Conservation (phyloP, 441 rosid species). For the Hura crepitans region DNA sequence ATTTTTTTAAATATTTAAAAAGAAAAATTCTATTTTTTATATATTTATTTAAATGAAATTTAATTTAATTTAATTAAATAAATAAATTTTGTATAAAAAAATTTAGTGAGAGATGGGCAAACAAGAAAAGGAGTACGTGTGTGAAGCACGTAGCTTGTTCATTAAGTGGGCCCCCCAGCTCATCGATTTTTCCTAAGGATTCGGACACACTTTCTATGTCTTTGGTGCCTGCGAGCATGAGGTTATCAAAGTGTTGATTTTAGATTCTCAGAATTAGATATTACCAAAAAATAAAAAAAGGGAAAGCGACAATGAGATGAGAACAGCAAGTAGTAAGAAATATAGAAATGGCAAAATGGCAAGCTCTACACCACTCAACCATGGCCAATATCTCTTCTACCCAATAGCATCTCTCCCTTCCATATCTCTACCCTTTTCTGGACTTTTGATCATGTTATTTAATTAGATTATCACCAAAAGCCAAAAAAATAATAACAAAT, state of each 20-base stretch:
- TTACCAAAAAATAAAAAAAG: not conserved
- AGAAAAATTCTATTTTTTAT: too few relatives aligned
- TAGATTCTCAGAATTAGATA: not conserved
- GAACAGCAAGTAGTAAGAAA: not conserved
- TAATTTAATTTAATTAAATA: not conserved
- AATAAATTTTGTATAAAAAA: not conserved
- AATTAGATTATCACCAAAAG: not conserved
- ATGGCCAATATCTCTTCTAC: constrained; percentile 42
- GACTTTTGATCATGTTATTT: not conserved
- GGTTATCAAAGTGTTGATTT: not conserved
- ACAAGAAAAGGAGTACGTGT: not conserved
- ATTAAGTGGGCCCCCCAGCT: constrained; percentile 5
- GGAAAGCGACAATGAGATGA: not conserved
- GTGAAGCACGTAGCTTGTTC: constrained; percentile 2
- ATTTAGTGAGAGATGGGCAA: not conserved
- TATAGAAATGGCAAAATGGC: constrained; percentile 24
- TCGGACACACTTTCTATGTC: too few relatives aligned
- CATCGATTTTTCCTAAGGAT: constrained; percentile 10
- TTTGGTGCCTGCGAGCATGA: too few relatives aligned
- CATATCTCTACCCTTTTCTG: constrained; percentile 38
- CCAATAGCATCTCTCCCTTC: constrained; percentile 54
- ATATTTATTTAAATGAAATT: too few relatives aligned
- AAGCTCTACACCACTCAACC: constrained; percentile 42
- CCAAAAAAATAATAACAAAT: not conserved
- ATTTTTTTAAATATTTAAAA: too few relatives aligned